A percentile compares a stretch with the other conserved stretches of the same genome.
Evolutionary conservation across 2,329 filamentous ascomycete species (phyloP).

Genomic region (Colletotrichum higginsianum): DNA sequence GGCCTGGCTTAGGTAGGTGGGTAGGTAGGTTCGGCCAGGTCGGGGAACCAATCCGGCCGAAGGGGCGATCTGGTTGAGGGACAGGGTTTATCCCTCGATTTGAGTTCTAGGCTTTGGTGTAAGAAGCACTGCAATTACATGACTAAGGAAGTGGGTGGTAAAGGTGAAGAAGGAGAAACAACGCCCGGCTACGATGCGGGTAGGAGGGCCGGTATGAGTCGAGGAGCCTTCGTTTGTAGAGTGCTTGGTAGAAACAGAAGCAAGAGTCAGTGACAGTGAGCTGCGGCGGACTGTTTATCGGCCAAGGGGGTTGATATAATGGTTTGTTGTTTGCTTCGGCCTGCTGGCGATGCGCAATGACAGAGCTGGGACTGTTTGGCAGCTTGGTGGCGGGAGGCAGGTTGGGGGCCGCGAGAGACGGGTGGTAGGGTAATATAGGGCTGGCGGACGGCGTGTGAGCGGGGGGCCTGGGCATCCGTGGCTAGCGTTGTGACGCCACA

Average conservation of each 20-base stretch:
- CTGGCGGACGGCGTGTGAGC: conserved; percentile 34
- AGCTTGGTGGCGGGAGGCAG: conserved; percentile 29
- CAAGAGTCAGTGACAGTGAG: not conserved
- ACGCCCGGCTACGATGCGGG: not conserved
- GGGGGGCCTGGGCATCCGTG: conserved; percentile 32
- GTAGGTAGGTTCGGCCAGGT: conserved; percentile 7
- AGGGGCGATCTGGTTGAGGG: conserved; percentile 22
- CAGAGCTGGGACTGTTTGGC: conserved; percentile 3
- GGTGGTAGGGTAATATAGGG: conserved; percentile 39
- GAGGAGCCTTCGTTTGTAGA: not conserved
- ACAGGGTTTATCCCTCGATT: conserved; percentile 30
- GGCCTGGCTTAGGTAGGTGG: conserved; percentile 12
- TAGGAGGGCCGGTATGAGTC: not conserved
- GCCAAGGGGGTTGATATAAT: not conserved
- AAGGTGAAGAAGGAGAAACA: conserved; percentile 33
- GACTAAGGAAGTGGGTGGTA: conserved; percentile 9
- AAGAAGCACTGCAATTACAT: conserved; percentile 25
- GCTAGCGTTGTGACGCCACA: conserved; percentile 25
- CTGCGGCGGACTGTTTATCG: not conserved
- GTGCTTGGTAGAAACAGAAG: conserved; percentile 1
- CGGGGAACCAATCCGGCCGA: conserved; percentile 30
- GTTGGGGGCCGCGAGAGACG: conserved; percentile 35
- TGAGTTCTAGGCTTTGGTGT: conserved; percentile 8
- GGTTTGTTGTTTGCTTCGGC: not conserved
- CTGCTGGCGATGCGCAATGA: conserved; percentile 15